These are phyloP conservation scores for Chytriomyces hyalinus DNA, from an alignment of 192 early-diverging fungal genomes.

Conservation along the genomic window DNA sequence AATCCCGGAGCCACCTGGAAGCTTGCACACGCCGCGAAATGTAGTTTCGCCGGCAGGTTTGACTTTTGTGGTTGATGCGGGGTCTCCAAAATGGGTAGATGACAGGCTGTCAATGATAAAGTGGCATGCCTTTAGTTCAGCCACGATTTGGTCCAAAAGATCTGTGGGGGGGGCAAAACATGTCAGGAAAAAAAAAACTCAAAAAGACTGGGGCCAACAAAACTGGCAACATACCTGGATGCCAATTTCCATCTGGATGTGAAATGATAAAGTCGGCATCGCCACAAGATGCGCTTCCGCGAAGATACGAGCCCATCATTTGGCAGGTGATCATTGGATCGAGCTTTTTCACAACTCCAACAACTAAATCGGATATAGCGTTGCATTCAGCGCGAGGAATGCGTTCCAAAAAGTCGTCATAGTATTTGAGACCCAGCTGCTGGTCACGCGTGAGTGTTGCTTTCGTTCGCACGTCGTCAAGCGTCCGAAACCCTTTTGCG, in stretches of 20 bases:
- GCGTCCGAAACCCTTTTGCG: conserved; percentile 49
- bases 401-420: conserved; percentile 48
- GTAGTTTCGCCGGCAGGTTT: conserved; percentile 17
- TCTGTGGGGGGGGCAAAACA: conserved; percentile 2
- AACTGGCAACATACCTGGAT: conserved; percentile 5
- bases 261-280: conserved; percentile 52
- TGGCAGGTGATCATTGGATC: conserved; percentile 35
- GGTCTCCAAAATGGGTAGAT: neutral
- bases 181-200: neutral
- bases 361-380: conserved; percentile 36
- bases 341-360: conserved; percentile 22
- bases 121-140: neutral
- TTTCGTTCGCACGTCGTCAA: conserved; percentile 48
- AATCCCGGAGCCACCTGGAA: conserved; percentile 34
- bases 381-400: conserved; percentile 51
- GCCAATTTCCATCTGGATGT: conserved; percentile 22
- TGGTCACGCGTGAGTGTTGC: conserved; percentile 51
- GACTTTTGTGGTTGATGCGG: neutral
- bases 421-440: conserved; percentile 49
- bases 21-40: conserved; percentile 43
- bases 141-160: conserved; percentile 34
- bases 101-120: conserved; percentile 40
- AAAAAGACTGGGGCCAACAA: conserved; percentile 24
- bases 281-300: conserved; percentile 49
- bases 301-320: conserved; percentile 53